Percentiles rank a stretch among this genome's conserved stretches.
These are phyloP conservation scores for Trametes elegans DNA, from an alignment of 768 basidiomycete genomes.

Conservation along the genomic window DNA sequence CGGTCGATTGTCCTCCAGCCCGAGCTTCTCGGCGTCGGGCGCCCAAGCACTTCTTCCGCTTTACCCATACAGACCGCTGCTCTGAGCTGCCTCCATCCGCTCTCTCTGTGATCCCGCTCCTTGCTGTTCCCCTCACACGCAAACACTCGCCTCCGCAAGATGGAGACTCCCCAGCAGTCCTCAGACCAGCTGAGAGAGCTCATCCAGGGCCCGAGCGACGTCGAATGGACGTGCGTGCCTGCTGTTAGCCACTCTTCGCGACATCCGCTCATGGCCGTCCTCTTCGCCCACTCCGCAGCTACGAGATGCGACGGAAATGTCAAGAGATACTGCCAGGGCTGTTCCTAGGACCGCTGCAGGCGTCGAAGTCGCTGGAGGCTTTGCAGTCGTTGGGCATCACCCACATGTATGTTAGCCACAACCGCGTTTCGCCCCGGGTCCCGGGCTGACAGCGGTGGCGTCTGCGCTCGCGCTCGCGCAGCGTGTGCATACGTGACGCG, in stretches of 20 bases:
- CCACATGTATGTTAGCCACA: constrained; percentile 58
- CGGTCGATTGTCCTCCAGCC: not conserved
- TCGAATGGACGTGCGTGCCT: constrained; percentile 73
- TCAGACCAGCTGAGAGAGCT: constrained; percentile 51
- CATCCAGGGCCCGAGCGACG: constrained; percentile 76
- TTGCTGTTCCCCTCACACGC: not conserved
- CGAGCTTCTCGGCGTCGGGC: constrained; percentile 4
- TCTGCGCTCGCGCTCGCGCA: constrained; percentile 27
- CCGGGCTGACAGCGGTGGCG: not conserved
- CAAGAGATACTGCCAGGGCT: constrained; percentile 88
- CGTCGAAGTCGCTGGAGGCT: constrained; percentile 76
- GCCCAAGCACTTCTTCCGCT: not conserved
- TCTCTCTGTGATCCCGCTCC: not conserved
- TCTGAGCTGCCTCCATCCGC: not conserved
- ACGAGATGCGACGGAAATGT: constrained; percentile 94
- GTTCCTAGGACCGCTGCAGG: constrained; percentile 83
- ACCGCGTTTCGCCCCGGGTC: not conserved
- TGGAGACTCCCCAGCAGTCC: not conserved
- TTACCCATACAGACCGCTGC: not conserved
- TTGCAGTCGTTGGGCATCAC: constrained; percentile 68
- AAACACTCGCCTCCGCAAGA: not conserved
- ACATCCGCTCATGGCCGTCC: not conserved
- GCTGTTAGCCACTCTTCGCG: not conserved
- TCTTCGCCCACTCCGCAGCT: constrained; percentile 42
- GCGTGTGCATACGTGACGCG: constrained; percentile 84